phyloP scores from a whole-genome alignment of 208 protist genomes.

The Crithidia expoeki region DNA sequence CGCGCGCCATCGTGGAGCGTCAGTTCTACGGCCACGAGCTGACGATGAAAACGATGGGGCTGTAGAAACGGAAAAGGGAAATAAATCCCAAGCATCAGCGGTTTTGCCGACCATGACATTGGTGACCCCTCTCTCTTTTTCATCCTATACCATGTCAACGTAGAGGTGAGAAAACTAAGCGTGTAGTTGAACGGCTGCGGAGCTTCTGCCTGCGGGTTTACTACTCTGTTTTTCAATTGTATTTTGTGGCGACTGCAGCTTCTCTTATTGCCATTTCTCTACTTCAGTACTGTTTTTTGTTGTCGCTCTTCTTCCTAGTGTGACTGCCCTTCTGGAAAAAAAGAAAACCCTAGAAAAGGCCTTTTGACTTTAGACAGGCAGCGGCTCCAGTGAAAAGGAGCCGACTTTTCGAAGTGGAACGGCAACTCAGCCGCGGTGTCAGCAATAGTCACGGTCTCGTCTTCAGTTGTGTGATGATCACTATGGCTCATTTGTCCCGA shows the following conservation, averaged over 20 bases:
- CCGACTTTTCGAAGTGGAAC: too few relatives aligned
- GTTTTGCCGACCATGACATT: too few relatives aligned
- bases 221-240: not conserved
- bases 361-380: not conserved
- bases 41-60: constrained; percentile 81
- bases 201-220: not conserved
- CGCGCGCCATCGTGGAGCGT: constrained; percentile 75
- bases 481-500: too few relatives aligned
- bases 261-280: constrained; percentile 13
- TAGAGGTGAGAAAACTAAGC: not conserved
- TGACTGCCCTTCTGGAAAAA: not conserved
- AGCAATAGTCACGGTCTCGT: too few relatives aligned
- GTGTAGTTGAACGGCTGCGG: not conserved
- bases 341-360: not conserved
- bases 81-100: not conserved
- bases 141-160: not conserved
- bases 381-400: too few relatives aligned
- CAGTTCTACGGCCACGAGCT: constrained; percentile 85
- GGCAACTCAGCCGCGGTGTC: too few relatives aligned
- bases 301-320: constrained; percentile 4
- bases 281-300: constrained; percentile 13
- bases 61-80: constrained; percentile 22
- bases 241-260: not conserved
- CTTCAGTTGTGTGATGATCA: too few relatives aligned
- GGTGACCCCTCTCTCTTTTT: not conserved